phyloP scores from a whole-genome alignment of 352 stramenopile species.

The Globisporangium paroecandrum region DNA sequence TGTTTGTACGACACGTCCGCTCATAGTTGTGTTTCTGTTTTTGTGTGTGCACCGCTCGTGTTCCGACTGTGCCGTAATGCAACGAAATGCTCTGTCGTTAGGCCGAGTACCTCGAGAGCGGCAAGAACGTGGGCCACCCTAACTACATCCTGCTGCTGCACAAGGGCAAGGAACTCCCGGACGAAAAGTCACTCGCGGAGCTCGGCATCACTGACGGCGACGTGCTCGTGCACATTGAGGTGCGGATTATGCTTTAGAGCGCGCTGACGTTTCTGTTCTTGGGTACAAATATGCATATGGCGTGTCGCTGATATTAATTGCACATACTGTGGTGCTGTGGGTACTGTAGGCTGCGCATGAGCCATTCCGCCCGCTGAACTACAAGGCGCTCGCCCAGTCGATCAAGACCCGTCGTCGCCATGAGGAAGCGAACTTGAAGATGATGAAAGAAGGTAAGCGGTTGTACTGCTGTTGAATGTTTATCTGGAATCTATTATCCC shows the following conservation, averaged over 20 bases:
- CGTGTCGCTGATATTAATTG: neutral
- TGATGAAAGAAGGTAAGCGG: conserved; percentile 67
- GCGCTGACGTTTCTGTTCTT: no score
- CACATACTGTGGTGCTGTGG: neutral
- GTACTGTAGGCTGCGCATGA: conserved; percentile 52
- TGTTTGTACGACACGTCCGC: neutral
- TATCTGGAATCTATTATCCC: neutral
- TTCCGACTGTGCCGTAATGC: neutral
- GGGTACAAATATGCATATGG: neutral
- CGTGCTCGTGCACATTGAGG: conserved; percentile 84
- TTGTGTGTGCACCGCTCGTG: neutral
- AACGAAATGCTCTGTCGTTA: conserved; percentile 3
- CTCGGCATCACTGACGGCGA: conserved; percentile 70
- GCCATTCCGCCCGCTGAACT: conserved; percentile 86
- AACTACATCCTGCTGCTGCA: conserved; percentile 84
- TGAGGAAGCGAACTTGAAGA: conserved; percentile 79
- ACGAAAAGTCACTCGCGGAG: conserved; percentile 85
- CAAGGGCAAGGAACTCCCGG: conserved; percentile 80
- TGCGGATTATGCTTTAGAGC: conserved; percentile 11
- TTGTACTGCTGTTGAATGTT: neutral
- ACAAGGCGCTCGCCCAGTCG: conserved; percentile 74
- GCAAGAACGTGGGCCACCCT: conserved; percentile 55
- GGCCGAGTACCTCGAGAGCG: conserved; percentile 75
- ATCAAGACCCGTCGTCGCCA: conserved; percentile 77
- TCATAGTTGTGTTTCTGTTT: neutral